Evolutionary conservation across 2,329 filamentous ascomycete genomes (phyloP), one percentile per base, ranked within the genome.

Genomic region (Capronia coronata): DNA sequence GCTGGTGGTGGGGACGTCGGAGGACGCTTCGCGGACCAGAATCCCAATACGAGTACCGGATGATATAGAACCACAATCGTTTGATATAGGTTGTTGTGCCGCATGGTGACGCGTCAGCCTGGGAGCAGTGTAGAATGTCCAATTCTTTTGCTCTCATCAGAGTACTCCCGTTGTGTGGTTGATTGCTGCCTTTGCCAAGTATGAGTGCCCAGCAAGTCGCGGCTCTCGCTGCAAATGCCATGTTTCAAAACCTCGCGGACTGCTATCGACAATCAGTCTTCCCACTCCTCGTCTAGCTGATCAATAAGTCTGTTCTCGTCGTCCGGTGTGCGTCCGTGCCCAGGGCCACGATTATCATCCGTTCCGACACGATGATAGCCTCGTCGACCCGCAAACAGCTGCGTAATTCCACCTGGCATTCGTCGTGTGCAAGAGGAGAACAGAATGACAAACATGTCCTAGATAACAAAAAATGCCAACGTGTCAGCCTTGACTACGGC

Each of bases 231-330:
- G n/a, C n/a, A n/a, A n/a, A n/a, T n/a, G n/a, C n/a, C n/a, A n/a
- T n/a, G n/a, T n/a, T n/a, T n/a, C 23, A 27, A 27, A 27, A 27
- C 23, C 23, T 27, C 5, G 23, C 10, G 5, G 10, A n/a, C 6
- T 35, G 32, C 5, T n/a, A 35, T 35, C 6, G 32, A 35, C 6
- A 32, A 39, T 51, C 42, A 58, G 43, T 56, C 54, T 39, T 96
- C 90, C 91, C 91, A 97, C 65, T 96, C 90, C 67, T 97, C 91
- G 63, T 97, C 93, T 52, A 96, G 75, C 68, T 96, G 88, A 67
- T 97, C 91, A 66, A 98, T 97, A 61, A 97, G 71, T 56, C 89
- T 75, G 67, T 97, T 96, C 70, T 97, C 93, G 48, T 89, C 90
- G 51, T 96, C 91, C 5, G 78, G 68, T 42, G 72, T 70, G 38